These are phyloP conservation scores for Eleusine coracana DNA, from an alignment of 176 grass and related monocot species.

Conservation along the genomic window DNA sequence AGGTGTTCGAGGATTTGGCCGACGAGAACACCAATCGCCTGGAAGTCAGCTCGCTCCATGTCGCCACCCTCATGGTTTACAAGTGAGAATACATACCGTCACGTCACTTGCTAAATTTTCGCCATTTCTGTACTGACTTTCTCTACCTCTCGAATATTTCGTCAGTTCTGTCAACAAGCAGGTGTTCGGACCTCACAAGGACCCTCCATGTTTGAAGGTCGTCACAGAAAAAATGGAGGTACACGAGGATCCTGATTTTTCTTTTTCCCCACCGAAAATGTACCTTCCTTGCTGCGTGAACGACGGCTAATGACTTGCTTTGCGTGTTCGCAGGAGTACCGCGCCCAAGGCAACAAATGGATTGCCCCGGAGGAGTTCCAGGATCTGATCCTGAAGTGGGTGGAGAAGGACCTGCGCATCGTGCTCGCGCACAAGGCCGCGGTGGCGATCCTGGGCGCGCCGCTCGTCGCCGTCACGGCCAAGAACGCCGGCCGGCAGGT, in stretches of 20 bases:
- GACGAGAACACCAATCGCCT: slow-evolving; percentile 22
- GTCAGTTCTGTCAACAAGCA: slow-evolving; percentile 73
- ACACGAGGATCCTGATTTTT: not conserved
- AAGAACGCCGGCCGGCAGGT: slow-evolving; percentile 56
- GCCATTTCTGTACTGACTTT: not conserved
- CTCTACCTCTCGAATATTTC: not conserved
- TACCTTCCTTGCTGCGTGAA: not conserved
- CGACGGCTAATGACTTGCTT: not conserved
- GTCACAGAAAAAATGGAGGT: slow-evolving; percentile 41
- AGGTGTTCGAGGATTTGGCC: slow-evolving; percentile 52
- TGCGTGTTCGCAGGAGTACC: slow-evolving; percentile 34
- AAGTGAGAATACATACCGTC: slow-evolving; percentile 45
- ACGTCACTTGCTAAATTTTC: too few species aligned
- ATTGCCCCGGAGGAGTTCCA: slow-evolving; percentile 28
- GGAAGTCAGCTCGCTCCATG: slow-evolving; percentile 48
- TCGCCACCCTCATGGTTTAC: slow-evolving; percentile 76
- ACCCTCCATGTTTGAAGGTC: slow-evolving; percentile 49
- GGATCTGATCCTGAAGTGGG: slow-evolving; percentile 61
- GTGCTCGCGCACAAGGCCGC: slow-evolving; percentile 63
- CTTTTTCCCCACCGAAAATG: not conserved
- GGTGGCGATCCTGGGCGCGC: slow-evolving; percentile 55
- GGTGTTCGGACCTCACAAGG: slow-evolving; percentile 65
- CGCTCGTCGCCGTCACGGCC: slow-evolving; percentile 52
- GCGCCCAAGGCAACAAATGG: not conserved
- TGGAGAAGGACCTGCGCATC: slow-evolving; percentile 51